Percentiles rank a stretch among this genome's conserved stretches.
Conservation (phyloP, 2,329 filamentous ascomycete genomes). For the Exophiala oligosperma region DNA sequence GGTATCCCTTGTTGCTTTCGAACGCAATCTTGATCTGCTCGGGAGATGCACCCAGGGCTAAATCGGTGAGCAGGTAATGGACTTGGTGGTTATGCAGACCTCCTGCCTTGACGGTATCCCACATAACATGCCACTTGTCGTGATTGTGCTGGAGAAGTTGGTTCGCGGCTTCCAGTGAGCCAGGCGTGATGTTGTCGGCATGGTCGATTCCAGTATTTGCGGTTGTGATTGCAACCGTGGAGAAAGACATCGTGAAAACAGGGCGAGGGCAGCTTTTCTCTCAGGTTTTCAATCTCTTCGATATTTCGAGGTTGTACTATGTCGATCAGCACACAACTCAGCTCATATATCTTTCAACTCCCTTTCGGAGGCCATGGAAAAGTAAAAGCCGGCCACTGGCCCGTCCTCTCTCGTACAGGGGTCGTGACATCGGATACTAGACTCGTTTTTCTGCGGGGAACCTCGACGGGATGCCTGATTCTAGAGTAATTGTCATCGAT, state of each 20-base stretch:
- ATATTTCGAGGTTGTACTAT: too few relatives aligned
- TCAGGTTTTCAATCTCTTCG: too few relatives aligned
- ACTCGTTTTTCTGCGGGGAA: too few relatives aligned
- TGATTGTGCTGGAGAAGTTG: constrained; percentile 75
- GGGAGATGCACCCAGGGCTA: constrained; percentile 63
- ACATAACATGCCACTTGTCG: constrained; percentile 63
- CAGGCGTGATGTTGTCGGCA: constrained; percentile 34
- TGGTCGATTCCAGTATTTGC: neutral
- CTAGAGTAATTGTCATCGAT: too few relatives aligned
- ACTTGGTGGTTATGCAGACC: constrained; percentile 63
- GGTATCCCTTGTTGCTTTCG: constrained; percentile 64
- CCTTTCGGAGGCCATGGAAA: too few relatives aligned
- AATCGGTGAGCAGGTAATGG: constrained; percentile 17
- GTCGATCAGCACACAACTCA: too few relatives aligned
- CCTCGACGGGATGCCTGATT: too few relatives aligned
- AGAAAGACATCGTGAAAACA: neutral
- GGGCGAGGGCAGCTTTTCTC: too few relatives aligned
- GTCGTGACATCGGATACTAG: too few relatives aligned
- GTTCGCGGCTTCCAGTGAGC: constrained; percentile 62
- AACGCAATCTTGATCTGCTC: constrained; percentile 65
- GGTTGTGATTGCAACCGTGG: neutral
- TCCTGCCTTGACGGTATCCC: constrained; percentile 65
- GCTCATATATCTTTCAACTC: too few relatives aligned
- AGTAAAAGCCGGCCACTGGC: too few relatives aligned
- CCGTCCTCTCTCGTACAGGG: too few relatives aligned